A percentile compares a stretch with the other conserved stretches of the same genome.
Conservation (phyloP, 441 rosid species). For the Heliophila coronopifolia region DNA sequence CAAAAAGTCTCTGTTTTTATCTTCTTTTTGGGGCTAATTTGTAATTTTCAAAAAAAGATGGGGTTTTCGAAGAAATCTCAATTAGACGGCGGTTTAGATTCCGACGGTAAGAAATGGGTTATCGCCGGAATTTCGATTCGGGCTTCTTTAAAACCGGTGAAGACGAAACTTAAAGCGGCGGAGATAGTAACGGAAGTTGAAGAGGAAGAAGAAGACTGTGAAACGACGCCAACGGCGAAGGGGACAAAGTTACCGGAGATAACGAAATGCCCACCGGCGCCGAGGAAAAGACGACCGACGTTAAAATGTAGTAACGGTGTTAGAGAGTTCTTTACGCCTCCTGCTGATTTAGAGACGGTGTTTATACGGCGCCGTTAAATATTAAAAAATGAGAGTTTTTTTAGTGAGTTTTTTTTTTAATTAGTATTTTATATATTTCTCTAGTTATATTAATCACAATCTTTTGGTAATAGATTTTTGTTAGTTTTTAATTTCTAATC, state of each 20-base stretch:
- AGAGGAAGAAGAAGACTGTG: constrained; percentile 39
- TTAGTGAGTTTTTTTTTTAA: background rate
- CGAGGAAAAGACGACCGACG: constrained; percentile 55
- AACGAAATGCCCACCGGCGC: constrained; percentile 69
- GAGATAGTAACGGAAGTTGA: constrained; percentile 28
- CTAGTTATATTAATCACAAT: background rate
- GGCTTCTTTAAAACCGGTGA: constrained; percentile 58
- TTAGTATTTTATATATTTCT: constrained; percentile 1
- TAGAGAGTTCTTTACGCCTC: constrained; percentile 73
- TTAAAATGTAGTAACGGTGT: constrained; percentile 44
- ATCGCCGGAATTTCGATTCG: constrained; percentile 53
- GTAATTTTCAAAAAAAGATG: constrained; percentile 43
- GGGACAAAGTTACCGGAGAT: constrained; percentile 71
- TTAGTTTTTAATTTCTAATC: too few species aligned
- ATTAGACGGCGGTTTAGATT: constrained; percentile 45
- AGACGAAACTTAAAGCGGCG: constrained; percentile 39
- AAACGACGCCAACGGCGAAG: constrained; percentile 68
- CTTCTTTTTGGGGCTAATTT: background rate
- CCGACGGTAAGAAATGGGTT: constrained; percentile 68
- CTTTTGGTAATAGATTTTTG: too few species aligned
- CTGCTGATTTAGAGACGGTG: constrained; percentile 65
- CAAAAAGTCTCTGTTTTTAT: too few species aligned
- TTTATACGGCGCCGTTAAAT: constrained; percentile 45
- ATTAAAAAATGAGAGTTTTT: constrained; percentile 6
- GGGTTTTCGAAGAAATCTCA: constrained; percentile 67